These are phyloP conservation scores for Boletus smithii DNA, from an alignment of 1,284 basidiomycete species.

Conservation along the genomic window DNA sequence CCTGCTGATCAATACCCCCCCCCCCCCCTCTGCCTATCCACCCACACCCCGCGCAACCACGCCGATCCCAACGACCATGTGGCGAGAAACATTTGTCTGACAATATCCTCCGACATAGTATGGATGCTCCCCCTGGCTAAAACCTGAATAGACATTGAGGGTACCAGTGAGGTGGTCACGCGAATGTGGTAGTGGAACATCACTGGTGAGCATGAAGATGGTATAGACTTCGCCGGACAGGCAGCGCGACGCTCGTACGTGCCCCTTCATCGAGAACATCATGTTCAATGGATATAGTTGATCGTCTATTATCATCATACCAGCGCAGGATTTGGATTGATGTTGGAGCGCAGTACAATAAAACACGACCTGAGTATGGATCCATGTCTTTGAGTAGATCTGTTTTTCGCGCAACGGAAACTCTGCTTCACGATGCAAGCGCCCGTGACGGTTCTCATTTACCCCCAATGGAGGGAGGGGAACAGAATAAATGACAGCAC, in stretches of 20 bases:
- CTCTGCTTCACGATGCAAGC: conserved; percentile 9
- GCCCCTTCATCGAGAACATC: conserved; percentile 15
- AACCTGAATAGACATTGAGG: conserved; percentile 32
- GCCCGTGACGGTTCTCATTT: neutral
- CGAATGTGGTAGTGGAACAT: conserved; percentile 46
- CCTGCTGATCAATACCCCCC: conserved; percentile 30
- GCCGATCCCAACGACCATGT: conserved; percentile 43
- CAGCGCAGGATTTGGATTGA: conserved; percentile 24
- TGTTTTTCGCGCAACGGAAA: conserved; percentile 12
- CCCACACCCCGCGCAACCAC: conserved; percentile 49
- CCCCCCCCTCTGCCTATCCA: conserved; percentile 42
- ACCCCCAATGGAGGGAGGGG: conserved; percentile 3
- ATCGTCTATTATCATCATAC: conserved; percentile 13
- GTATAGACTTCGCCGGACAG: conserved; percentile 18
- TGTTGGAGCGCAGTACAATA: conserved; percentile 8
- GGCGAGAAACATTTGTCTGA: conserved; percentile 42
- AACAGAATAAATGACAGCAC: conserved; percentile 15
- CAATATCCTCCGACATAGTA: neutral
- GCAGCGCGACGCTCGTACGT: conserved; percentile 16
- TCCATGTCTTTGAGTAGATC: conserved; percentile 22
- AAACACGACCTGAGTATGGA: conserved; percentile 9
- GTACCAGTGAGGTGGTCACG: conserved; percentile 20
- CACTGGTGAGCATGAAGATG: conserved; percentile 44
- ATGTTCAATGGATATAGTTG: conserved; percentile 11
- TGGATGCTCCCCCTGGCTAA: conserved; percentile 33